Base-by-base conservation (phyloP, 1,139 yeast genomes). In the Suhomyces coccinellae region DNA sequence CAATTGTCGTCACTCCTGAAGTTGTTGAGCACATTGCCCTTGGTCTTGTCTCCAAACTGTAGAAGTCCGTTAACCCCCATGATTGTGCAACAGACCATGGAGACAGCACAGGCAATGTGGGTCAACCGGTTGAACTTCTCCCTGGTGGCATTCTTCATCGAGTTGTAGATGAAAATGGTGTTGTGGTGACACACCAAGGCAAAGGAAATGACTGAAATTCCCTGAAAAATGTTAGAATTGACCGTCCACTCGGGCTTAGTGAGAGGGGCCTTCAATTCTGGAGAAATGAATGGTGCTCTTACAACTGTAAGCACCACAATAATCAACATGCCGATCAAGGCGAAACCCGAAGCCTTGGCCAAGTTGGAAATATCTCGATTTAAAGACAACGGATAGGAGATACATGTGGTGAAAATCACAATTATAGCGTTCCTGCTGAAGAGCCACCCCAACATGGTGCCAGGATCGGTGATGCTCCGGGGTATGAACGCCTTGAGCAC, bases 161-260 rank as follows among this genome's bases (percentile, higher is more conserved):
- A 88, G 58, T 88, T 89, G 66, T 85, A 91, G 36, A 91, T 91
- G 57, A 90, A 85, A 35, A 91, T 80, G 0, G 97, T 88, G 60
- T 91, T 91, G 63, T 91, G 98, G 59, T 91, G 98, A 60, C 98
- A 91, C 3, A 91, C 98, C 55, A 91, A 77, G 6, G 98, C 95
- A 69, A 91, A 91, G 0, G 97, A 89, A 29, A 91, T 88, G 41
- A 91, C 96, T 15, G 95, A 84, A 20, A 91, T 82, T 1, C 97
- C 97, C 62, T 90, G 96, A 60, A 91, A 88, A 9, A 91, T 69
- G 41, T 84, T 82, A 14, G 75, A 65, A 49, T 85, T 85, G 42
- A 88, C 59, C 1, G 87, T 71, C 71, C 85, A 73, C 38, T 80
- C 71, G 2, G 70, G 56, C 0, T 65, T 52, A 0, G 78, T 59